These are phyloP conservation scores for barley (Hordeum vulgare) DNA, from an alignment of 176 grass and related monocot genomes.

Conservation along the genomic window DNA sequence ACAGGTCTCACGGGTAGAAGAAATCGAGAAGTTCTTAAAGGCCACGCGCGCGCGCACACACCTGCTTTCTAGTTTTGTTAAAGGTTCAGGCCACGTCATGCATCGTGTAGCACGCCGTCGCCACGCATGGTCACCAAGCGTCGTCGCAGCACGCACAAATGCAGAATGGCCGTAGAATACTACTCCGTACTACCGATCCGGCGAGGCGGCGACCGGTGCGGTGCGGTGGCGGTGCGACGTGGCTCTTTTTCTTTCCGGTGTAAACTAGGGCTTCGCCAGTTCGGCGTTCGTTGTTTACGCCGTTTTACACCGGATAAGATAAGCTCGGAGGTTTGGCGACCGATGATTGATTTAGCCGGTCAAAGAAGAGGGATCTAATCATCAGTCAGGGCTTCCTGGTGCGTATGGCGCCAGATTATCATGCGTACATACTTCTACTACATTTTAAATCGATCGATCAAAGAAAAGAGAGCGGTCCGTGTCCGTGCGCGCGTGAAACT, in stretches of 20 bases:
- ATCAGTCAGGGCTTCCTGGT: background rate
- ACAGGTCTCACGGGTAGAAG: background rate
- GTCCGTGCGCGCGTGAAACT: background rate
- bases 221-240: background rate
- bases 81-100: conserved; percentile 11
- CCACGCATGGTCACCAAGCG: too few species aligned
- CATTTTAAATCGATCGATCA: background rate
- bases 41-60: background rate
- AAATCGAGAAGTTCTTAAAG: background rate
- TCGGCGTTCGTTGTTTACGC: background rate
- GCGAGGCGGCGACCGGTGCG: background rate
- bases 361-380: background rate
- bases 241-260: background rate
- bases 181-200: background rate
- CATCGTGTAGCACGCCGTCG: background rate
- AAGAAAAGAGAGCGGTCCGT: background rate
- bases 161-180: too few species aligned
- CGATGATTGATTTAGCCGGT: background rate
- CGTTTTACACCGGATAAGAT: conserved; percentile 33
- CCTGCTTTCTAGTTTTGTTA: background rate
- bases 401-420: background rate
- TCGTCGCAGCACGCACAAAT: background rate
- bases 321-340: background rate
- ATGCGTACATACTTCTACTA: too few species aligned
- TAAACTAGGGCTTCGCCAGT: background rate